Evolutionary conservation across 495 filamentous ascomycete species (phyloP).

Genomic region (Annulohypoxylon moriforme): DNA sequence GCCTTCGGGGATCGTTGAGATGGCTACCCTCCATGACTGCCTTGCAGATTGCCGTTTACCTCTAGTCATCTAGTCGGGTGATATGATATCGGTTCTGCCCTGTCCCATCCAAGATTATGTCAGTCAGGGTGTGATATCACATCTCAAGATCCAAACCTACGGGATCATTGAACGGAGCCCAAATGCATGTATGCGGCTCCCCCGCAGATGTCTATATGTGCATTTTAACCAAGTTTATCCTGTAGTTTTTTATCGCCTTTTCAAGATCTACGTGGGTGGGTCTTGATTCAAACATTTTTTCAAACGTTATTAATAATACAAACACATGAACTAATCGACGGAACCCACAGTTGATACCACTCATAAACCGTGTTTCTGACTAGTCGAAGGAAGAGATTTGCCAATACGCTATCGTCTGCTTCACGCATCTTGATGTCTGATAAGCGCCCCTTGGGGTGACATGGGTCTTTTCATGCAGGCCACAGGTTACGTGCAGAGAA

Average conservation of each 20-base stretch:
- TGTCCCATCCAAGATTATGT: constrained; percentile 9
- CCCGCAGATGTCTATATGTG: not conserved
- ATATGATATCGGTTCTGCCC: constrained; percentile 16
- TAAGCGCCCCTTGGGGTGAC: constrained; percentile 21
- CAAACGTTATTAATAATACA: not conserved
- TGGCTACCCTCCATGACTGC: not conserved
- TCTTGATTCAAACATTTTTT: not conserved
- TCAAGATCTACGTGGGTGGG: not conserved
- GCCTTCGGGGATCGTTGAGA: not conserved
- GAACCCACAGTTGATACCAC: not conserved
- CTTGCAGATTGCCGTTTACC: constrained; percentile 16
- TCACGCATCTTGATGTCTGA: constrained; percentile 12
- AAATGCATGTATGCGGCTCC: constrained; percentile 13
- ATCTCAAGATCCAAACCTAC: constrained; percentile 13
- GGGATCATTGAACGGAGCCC: not conserved
- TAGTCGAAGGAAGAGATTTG: constrained; percentile 6
- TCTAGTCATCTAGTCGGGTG: constrained; percentile 8
- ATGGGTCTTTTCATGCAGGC: constrained; percentile 25
- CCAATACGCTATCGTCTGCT: constrained; percentile 3
- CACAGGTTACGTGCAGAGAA: constrained; percentile 23
- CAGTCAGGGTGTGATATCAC: constrained; percentile 4
- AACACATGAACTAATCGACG: not conserved
- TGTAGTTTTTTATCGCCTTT: not conserved
- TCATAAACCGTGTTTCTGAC: not conserved
- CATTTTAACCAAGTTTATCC: not conserved